Percentiles rank a stretch among this genome's conserved stretches.
Conservation (phyloP, 129 eudicot genomes). For the Tanacetum coccineum region DNA sequence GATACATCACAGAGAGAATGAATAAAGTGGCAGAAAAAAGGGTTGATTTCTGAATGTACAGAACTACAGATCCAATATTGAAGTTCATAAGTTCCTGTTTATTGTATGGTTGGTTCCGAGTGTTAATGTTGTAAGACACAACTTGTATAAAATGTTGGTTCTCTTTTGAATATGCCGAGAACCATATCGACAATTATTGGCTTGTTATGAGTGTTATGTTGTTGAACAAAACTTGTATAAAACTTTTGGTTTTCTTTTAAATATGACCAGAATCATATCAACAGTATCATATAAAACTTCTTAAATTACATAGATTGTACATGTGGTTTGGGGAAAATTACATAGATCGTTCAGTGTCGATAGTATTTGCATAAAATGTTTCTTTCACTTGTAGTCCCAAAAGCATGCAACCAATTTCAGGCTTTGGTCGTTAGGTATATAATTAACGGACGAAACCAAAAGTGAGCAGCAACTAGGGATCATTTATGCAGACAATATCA, state of each 20-base stretch:
- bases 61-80: slow-evolving; percentile 37
- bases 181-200: neutral
- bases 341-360: no score
- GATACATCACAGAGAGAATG: slow-evolving; percentile 20
- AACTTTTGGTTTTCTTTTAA: neutral
- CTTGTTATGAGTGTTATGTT: slow-evolving; percentile 26
- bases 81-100: slow-evolving; percentile 14
- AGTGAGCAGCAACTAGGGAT: neutral
- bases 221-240: slow-evolving; percentile 28
- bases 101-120: slow-evolving; percentile 17
- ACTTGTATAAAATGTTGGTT: slow-evolving; percentile 11
- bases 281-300: no score
- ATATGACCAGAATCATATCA: neutral
- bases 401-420: no score
- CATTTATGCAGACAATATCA: no score
- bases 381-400: no score
- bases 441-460: no score
- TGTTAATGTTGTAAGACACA: slow-evolving; percentile 36
- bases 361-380: no score
- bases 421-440: no score
- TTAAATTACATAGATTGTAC: no score
- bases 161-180: neutral
- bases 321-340: no score
- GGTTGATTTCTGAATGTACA: slow-evolving; percentile 31
- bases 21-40: slow-evolving; percentile 14